Base-by-base conservation (phyloP, 331 rosid genomes). In the Erythrophleum ivorense region DNA sequence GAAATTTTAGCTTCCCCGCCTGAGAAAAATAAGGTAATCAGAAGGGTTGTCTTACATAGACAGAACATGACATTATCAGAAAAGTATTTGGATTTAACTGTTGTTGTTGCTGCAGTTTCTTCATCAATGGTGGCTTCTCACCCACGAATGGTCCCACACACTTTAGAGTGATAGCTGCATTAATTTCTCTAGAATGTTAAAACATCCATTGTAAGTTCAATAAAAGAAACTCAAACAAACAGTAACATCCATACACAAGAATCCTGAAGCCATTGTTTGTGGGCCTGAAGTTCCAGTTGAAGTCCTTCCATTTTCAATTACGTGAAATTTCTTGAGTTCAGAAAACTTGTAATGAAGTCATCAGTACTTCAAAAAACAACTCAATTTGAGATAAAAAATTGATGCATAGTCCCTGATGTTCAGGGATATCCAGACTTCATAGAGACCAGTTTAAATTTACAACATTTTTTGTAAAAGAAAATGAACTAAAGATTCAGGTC, bases 101-200 rank as follows among this genome's bases (percentile, higher is more conserved):
- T 89, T 45, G 91, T 91, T 71, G 97, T 80, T 78, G 93, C 93
- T 14, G 99, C 48, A 96, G 86, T 84, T 93, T 93, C 94, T 92
- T 93, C 54, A 87, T 87, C 88, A 93, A 36, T 1, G 91, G 88
- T 45, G 85, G 81, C 91, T 91, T 95, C 91, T 95, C 99, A 73
- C 98, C 94, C 72, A 96, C 85, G 64, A 98, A 92, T 79, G 98
- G 95, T 87, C 97, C 99, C 66, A 96, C 97, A 34, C 97, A 91
- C 77, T 91, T 92, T 67, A 96, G 81, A 81, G 89, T 90, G 86
- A 96, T 86, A 71, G 97, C 99, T 93, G 94, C 88, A 90, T 33
- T 75, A 86, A 78, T 83, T 71, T 85, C 55, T 45, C 80, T 45
- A 50, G 34, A 64, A 80, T n/a, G 82, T 83, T 72, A 85, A 60